These are phyloP conservation scores for Geoglossum cookeanum DNA, from an alignment of 2,329 filamentous ascomycete species.

Conservation along the genomic window DNA sequence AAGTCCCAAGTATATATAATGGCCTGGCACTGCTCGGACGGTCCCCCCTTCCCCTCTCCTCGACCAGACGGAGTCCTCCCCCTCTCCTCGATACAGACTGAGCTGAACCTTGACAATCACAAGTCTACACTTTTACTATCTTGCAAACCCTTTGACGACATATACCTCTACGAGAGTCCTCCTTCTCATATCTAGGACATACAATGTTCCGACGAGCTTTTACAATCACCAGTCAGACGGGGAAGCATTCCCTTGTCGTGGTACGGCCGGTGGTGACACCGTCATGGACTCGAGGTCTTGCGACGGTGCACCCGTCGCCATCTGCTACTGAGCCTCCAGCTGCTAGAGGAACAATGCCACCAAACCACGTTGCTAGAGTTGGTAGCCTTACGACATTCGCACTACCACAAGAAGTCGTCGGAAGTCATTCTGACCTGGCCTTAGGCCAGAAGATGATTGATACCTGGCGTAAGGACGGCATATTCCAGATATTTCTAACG, in stretches of 20 bases:
- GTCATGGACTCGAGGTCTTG: neutral
- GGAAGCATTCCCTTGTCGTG: neutral
- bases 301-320: neutral
- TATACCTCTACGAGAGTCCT: neutral
- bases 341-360: constrained; percentile 13
- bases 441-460: constrained; percentile 24
- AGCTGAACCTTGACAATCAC: too few species aligned
- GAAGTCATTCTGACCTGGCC: constrained; percentile 17
- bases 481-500: constrained; percentile 27
- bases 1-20: neutral
- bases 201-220: neutral
- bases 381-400: constrained; percentile 23
- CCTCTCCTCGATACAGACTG: too few species aligned
- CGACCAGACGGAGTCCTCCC: too few species aligned
- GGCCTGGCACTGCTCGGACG: neutral
- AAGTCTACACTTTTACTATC: neutral
- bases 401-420: constrained; percentile 22
- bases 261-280: neutral
- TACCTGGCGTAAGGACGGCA: constrained; percentile 27
- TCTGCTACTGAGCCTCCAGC: neutral
- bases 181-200: neutral
- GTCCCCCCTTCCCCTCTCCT: neutral
- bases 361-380: constrained; percentile 15
- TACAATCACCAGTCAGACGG: neutral
- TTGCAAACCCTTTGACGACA: neutral